Evolutionary conservation across 2,329 filamentous ascomycete genomes (phyloP).

Genomic region (Verticillium nubilum): DNA sequence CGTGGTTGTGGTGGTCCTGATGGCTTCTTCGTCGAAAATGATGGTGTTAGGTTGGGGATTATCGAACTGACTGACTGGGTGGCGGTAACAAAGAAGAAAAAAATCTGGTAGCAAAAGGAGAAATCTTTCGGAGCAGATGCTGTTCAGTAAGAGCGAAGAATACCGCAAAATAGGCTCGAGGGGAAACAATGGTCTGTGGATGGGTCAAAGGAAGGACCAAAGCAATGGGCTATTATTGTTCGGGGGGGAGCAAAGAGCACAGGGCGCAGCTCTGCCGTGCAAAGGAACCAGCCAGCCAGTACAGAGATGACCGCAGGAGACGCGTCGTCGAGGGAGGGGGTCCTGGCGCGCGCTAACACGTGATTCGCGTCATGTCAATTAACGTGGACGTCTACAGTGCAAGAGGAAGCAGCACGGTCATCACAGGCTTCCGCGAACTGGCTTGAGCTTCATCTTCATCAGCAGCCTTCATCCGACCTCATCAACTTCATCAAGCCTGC

Average conservation of each 20-base stretch:
- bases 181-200: neutral
- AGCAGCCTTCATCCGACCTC: neutral
- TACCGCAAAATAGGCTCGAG: neutral
- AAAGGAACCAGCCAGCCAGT: neutral
- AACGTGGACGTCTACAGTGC: neutral
- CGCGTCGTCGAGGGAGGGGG: neutral
- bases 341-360: conserved; percentile 2
- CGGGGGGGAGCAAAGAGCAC: neutral
- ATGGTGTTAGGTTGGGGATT: neutral
- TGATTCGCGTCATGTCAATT: neutral
- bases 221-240: neutral
- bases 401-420: neutral
- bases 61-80: neutral
- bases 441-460: neutral
- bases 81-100: conserved; percentile 2
- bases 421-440: neutral
- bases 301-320: neutral
- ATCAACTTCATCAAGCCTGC: neutral
- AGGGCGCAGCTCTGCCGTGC: neutral
- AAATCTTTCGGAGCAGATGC: neutral
- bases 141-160: neutral
- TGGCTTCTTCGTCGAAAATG: too few relatives aligned
- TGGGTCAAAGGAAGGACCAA: neutral
- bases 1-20: neutral
- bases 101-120: neutral